Base-by-base conservation (phyloP, 495 filamentous ascomycete species). In the Neurospora discreta region DNA sequence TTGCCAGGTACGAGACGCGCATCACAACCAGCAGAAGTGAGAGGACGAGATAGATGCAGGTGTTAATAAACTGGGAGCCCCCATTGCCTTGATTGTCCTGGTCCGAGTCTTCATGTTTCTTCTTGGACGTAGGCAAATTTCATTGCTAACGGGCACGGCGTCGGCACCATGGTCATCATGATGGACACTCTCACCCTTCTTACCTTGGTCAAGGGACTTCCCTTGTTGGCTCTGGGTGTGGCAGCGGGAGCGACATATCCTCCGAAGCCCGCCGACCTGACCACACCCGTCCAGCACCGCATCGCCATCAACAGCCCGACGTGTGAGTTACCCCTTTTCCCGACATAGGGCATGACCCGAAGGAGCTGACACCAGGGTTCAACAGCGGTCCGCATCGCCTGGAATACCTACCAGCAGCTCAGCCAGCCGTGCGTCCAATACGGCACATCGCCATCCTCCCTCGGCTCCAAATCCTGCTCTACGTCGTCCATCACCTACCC, bases 201-300 rank as follows among this genome's bases (percentile, higher is more conserved):
- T 30, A 40, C 18, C 70, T 30, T 69, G 39, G 68, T 38, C 52
- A 81, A 78, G 74, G 77, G 73, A 58, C 73, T 85, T 39, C 84
- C 85, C n/a, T 39, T 84, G 11, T 39, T 86, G 72, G 85, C 82
- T 23, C 78, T 78, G 15, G 74, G 77, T 42, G 81, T 75, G 11
- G 70, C 81, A 13, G 86, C 85, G 15, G 75, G 75, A 15, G 84
- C 84, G 3, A 84, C 78, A 71, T 88, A 85, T 76, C 87, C 87
- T 23, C 39, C 83, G 10, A 82, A 83, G n/a, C 87, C 87, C 6
- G 69, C 72, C 18, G 87, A 89, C 75, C 71, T 84, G 78, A 87
- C 86, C 11, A 89, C 87, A 3, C 87, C 87, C 2, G 77, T 82
- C 15, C 87, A 89, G 76, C 87, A 88, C 74, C 85, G 87, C 5